phyloP scores from a whole-genome alignment of 352 stramenopile species.

The Phytophthora podocarpi region DNA sequence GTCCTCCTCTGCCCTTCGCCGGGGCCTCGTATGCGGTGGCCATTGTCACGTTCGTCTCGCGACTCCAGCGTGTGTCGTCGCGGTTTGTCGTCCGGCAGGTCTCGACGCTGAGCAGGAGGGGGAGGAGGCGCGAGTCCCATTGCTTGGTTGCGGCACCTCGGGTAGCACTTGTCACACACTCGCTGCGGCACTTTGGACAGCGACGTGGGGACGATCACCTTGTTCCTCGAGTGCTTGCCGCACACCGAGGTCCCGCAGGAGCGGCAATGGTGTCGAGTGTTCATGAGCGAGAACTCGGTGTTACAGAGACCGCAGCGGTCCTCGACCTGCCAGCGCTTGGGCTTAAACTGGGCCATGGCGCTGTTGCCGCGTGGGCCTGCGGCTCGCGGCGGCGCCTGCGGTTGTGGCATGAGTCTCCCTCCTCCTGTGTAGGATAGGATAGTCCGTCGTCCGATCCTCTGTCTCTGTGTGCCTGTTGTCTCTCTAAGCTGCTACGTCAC shows the following conservation, averaged over 20 bases:
- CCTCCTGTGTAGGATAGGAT: neutral
- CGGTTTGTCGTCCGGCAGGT: constrained; percentile 19
- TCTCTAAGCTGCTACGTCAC: neutral
- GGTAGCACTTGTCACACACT: constrained; percentile 77
- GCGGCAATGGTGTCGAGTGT: constrained; percentile 79
- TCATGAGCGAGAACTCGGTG: constrained; percentile 61
- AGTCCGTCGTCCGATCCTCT: constrained; percentile 1
- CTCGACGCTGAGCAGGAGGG: neutral
- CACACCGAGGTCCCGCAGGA: constrained; percentile 80
- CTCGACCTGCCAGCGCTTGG: constrained; percentile 66
- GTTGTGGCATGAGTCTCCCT: constrained; percentile 25
- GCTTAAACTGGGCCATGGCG: constrained; percentile 57
- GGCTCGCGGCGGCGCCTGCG: constrained; percentile 17
- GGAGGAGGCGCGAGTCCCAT: constrained; percentile 17
- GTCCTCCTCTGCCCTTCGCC: constrained; percentile 6
- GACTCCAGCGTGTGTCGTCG: constrained; percentile 29
- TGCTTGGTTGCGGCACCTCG: constrained; percentile 39
- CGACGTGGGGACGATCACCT: constrained; percentile 67
- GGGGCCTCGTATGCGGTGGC: constrained; percentile 10
- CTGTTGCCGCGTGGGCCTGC: constrained; percentile 40
- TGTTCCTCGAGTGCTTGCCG: constrained; percentile 71
- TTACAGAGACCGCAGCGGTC: constrained; percentile 66
- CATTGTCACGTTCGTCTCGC: constrained; percentile 9
- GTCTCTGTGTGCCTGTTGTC: neutral
- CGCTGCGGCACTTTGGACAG: constrained; percentile 70